phyloP scores from a whole-genome alignment of 306 rosid species.

The Crotalaria pallida region DNA sequence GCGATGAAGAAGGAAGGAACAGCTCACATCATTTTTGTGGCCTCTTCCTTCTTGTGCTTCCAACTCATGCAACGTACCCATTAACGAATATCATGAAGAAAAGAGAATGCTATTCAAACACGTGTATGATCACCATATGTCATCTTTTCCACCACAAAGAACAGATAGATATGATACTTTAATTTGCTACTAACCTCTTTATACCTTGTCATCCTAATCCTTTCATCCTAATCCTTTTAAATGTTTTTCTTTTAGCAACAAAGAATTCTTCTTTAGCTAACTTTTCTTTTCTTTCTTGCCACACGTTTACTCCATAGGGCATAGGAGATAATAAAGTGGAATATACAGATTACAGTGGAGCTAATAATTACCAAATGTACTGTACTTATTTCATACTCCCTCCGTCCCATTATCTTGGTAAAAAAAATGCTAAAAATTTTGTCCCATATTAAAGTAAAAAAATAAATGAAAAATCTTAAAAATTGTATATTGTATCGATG shows the following conservation, averaged over 20 bases:
- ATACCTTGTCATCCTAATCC: not conserved
- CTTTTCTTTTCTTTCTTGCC: no score
- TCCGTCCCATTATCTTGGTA: no score
- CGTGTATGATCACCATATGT: slow-evolving; percentile 15
- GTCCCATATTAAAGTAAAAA: no score
- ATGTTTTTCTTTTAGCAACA: not conserved
- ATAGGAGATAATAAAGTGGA: no score
- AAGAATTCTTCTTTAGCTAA: no score
- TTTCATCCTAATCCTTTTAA: not conserved
- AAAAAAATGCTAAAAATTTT: no score
- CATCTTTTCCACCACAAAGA: not conserved
- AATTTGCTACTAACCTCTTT: not conserved
- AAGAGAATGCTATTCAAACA: slow-evolving; percentile 24
- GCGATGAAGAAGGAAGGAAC: slow-evolving; percentile 26
- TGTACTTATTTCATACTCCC: no score
- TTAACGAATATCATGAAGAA: not conserved
- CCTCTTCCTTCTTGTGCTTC: slow-evolving; percentile 14
- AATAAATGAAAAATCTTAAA: no score
- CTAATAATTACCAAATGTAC: no score
- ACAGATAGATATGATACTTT: not conserved
- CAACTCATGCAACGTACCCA: slow-evolving; percentile 15
- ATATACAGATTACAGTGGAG: no score
- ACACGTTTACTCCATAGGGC: no score
- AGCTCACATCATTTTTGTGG: not conserved
- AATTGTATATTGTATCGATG: no score